Percentiles rank a stretch among this genome's conserved stretches.
These are phyloP conservation scores for Spiromastix sp. DNA, from an alignment of 2,329 filamentous ascomycete species.

Conservation along the genomic window DNA sequence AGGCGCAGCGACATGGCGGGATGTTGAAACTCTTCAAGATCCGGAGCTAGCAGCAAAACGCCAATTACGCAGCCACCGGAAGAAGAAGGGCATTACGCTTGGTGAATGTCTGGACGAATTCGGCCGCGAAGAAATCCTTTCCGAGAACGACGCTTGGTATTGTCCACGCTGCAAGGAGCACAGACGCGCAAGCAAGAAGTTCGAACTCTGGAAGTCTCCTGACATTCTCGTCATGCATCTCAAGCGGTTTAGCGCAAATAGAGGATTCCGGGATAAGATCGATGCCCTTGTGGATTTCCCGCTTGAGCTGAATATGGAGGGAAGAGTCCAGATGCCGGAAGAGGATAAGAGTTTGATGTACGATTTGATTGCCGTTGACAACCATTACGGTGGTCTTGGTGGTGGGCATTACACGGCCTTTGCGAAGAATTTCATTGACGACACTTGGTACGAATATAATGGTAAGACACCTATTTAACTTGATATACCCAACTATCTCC, in stretches of 20 bases:
- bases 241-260: slow-evolving; percentile 84
- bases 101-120: slow-evolving; percentile 93
- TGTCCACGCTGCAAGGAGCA: slow-evolving; percentile 94
- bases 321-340: slow-evolving; percentile 68
- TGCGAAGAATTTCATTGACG: slow-evolving; percentile 83
- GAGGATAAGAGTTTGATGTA: slow-evolving; percentile 76
- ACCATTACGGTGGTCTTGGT: slow-evolving; percentile 86
- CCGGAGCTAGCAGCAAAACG: slow-evolving; percentile 55
- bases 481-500: no score
- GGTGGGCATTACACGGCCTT: slow-evolving; percentile 95
- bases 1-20: slow-evolving; percentile 49
- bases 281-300: slow-evolving; percentile 89
- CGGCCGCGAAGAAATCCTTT: slow-evolving; percentile 84
- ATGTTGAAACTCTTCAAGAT: slow-evolving; percentile 45
- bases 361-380: slow-evolving; percentile 90
- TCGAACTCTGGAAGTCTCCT: slow-evolving; percentile 92
- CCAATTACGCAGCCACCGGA: slow-evolving; percentile 52
- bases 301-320: slow-evolving; percentile 70
- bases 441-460: slow-evolving; percentile 93
- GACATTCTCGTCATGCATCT: slow-evolving; percentile 92
- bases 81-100: slow-evolving; percentile 67
- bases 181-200: slow-evolving; percentile 84
- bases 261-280: slow-evolving; percentile 78
- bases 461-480: slow-evolving; percentile 46
- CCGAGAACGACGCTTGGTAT: slow-evolving; percentile 95